Percentiles rank a stretch among this genome's conserved stretches.
Conservation (phyloP, 2,329 filamentous ascomycete genomes). For the Calonectria henricotiae region DNA sequence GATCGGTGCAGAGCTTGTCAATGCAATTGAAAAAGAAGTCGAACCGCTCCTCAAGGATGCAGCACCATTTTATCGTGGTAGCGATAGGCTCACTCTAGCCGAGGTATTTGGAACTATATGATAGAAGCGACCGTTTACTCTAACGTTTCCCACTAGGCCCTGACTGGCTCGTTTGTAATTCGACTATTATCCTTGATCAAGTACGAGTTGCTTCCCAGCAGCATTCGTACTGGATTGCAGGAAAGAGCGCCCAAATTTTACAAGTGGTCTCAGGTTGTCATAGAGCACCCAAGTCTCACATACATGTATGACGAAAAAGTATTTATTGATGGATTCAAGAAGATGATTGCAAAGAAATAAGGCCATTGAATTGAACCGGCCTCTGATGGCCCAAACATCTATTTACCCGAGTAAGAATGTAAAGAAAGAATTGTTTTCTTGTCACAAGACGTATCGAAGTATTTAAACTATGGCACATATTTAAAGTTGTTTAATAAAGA, state of each 20-base stretch:
- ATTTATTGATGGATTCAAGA: not conserved
- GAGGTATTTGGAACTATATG: not conserved
- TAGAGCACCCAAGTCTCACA: constrained; percentile 6
- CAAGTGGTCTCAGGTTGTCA: constrained; percentile 9
- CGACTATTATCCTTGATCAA: not conserved
- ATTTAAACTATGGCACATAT: too few species aligned
- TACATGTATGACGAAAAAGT: not conserved
- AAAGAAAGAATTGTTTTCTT: too few species aligned
- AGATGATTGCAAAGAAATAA: not conserved
- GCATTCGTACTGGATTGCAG: not conserved
- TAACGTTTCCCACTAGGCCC: not conserved
- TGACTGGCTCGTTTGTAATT: constrained; percentile 10
- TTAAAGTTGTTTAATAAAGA: too few species aligned
- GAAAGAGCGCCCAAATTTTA: not conserved
- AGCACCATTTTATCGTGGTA: constrained; percentile 1
- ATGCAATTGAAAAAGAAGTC: not conserved
- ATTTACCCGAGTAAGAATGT: too few species aligned
- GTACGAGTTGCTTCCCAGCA: constrained; percentile 2
- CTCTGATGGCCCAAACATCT: too few species aligned
- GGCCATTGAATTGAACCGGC: too few species aligned
- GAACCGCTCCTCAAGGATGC: constrained; percentile 7
- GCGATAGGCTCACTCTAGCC: not conserved
- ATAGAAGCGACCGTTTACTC: not conserved
- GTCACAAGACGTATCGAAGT: too few species aligned
- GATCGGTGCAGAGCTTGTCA: not conserved